Evolutionary conservation across 345 rosid genomes (phyloP).

Genomic region (Passiflora organensis): DNA sequence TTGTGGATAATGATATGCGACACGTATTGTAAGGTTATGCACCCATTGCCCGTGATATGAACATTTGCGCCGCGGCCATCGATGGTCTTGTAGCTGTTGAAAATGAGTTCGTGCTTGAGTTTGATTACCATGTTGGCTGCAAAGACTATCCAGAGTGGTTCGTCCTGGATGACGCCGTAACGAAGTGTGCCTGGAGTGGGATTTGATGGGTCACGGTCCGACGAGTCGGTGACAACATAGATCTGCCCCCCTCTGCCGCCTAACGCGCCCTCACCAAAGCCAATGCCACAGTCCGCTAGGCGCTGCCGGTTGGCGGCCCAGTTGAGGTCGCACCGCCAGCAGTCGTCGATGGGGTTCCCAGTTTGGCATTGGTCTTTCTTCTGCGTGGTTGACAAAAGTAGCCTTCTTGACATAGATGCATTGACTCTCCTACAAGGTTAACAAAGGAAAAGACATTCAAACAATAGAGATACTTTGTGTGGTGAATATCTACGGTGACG

Average conservation of each 20-base stretch:
- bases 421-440: conserved; percentile 31
- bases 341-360: conserved; percentile 83
- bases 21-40: conserved; percentile 68
- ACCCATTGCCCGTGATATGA: conserved; percentile 73
- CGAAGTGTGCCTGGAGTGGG: conserved; percentile 93
- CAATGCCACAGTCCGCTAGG: conserved; percentile 74
- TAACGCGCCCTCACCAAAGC: conserved; percentile 62
- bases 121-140: conserved; percentile 60
- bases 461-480: neutral
- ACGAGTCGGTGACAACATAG: conserved; percentile 86
- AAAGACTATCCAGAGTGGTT: conserved; percentile 87
- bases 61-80: conserved; percentile 79
- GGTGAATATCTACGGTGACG: neutral
- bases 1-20: conserved; percentile 84
- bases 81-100: conserved; percentile 75
- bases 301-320: conserved; percentile 65
- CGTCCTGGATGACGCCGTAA: conserved; percentile 70
- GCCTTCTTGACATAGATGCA: conserved; percentile 26
- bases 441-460: neutral
- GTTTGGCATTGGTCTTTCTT: conserved; percentile 37
- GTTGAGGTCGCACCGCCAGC: conserved; percentile 76
- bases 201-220: conserved; percentile 65
- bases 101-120: conserved; percentile 78
- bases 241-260: conserved; percentile 82
- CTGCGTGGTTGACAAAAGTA: conserved; percentile 12